phyloP scores from a whole-genome alignment of 352 stramenopile genomes.

The Phytophthora multivora region DNA sequence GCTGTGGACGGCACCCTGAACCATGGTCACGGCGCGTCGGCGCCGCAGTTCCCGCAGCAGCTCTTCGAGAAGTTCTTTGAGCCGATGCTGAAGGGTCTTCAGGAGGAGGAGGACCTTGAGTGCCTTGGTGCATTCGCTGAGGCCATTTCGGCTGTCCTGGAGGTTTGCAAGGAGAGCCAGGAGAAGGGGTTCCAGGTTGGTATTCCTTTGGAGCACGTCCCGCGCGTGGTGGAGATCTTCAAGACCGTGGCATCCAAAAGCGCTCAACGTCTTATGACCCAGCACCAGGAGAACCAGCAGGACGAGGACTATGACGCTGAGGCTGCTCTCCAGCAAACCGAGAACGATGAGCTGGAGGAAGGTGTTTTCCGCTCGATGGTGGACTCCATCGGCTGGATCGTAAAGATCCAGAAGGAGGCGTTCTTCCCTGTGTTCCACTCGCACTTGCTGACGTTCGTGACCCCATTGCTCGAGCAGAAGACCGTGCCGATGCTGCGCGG shows the following conservation, averaged over 20 bases:
- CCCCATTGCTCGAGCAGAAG: constrained; percentile 65
- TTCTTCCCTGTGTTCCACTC: constrained; percentile 82
- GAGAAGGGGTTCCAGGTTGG: constrained; percentile 76
- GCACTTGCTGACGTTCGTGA: constrained; percentile 71
- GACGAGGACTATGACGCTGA: constrained; percentile 87
- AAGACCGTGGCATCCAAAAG: constrained; percentile 71
- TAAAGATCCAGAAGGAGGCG: constrained; percentile 80
- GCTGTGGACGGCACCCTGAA: constrained; percentile 76
- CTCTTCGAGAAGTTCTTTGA: constrained; percentile 83
- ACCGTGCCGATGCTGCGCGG: constrained; percentile 68
- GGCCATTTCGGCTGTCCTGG: constrained; percentile 69
- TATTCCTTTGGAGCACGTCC: constrained; percentile 70
- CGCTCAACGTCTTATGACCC: constrained; percentile 60
- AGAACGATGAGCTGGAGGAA: constrained; percentile 77
- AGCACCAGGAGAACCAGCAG: constrained; percentile 69
- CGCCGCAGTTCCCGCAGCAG: constrained; percentile 77
- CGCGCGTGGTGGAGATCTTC: constrained; percentile 70
- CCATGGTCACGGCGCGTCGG: constrained; percentile 57
- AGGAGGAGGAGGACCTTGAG: constrained; percentile 82
- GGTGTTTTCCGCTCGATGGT: constrained; percentile 82
- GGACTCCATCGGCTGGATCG: constrained; percentile 85
- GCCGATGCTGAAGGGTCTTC: constrained; percentile 70
- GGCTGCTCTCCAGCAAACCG: constrained; percentile 67
- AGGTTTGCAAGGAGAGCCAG: constrained; percentile 84
- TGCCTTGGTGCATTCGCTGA: constrained; percentile 79